These are phyloP conservation scores for Taxillus chinensis DNA, from an alignment of 164 flowering plant species.

Conservation along the genomic window DNA sequence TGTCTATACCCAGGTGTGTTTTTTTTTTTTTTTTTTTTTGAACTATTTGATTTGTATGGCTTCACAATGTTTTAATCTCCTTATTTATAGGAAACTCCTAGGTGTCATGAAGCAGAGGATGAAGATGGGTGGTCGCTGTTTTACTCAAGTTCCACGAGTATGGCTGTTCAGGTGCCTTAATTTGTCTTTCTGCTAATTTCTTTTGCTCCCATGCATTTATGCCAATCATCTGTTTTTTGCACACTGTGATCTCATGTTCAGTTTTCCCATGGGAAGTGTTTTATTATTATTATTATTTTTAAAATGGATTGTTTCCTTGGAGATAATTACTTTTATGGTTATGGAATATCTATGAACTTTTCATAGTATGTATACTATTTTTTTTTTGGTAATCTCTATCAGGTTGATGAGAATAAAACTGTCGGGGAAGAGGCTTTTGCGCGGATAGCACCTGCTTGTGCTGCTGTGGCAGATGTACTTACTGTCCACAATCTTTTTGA, in stretches of 20 bases:
- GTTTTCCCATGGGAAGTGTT: not conserved
- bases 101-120: constrained; percentile 32
- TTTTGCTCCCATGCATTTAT: not conserved
- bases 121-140: constrained; percentile 78
- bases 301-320: too few species aligned
- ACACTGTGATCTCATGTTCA: not conserved
- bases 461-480: constrained; percentile 55
- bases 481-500: constrained; percentile 79
- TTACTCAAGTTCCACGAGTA: constrained; percentile 54
- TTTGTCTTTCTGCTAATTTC: not conserved
- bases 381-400: constrained; percentile 5
- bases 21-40: too few species aligned
- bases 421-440: constrained; percentile 83
- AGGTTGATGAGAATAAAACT: constrained; percentile 81
- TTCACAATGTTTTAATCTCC: constrained; percentile 8
- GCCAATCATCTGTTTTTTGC: not conserved
- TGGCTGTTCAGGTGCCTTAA: constrained; percentile 66
- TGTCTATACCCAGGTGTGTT: too few species aligned
- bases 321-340: too few species aligned
- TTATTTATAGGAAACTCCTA: constrained; percentile 33
- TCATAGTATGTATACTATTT: too few species aligned
- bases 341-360: too few species aligned
- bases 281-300: not conserved
- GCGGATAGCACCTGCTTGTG: constrained; percentile 77
- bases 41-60: not conserved